Evolutionary conservation across 1,284 basidiomycete species (phyloP).

Genomic region (Gomphus bonarii): DNA sequence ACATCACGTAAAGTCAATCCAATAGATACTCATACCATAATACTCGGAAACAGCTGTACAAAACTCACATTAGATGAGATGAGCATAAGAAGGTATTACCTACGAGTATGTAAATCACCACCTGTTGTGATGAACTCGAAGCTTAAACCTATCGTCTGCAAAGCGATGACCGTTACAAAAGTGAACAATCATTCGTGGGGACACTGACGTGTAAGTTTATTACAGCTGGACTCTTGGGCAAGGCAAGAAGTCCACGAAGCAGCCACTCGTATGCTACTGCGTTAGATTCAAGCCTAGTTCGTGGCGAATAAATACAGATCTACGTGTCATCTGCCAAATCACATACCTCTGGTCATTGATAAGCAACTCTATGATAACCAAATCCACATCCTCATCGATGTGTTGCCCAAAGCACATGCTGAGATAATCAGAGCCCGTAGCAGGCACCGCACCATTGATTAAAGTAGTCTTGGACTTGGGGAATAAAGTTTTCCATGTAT

Average conservation of each 20-base stretch:
- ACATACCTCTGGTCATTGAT: conserved; percentile 15
- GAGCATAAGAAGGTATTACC: not conserved
- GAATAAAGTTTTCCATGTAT: conserved; percentile 13
- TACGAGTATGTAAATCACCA: conserved; percentile 15
- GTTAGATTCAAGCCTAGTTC: conserved; percentile 10
- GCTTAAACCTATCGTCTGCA: conserved; percentile 11
- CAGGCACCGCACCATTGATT: conserved; percentile 15
- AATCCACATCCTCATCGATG: conserved; percentile 14
- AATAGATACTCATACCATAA: conserved; percentile 10
- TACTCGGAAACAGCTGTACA: conserved; percentile 13
- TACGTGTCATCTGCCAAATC: not conserved
- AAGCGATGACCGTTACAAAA: not conserved
- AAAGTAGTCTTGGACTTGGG: conserved; percentile 8
- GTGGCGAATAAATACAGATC: not conserved
- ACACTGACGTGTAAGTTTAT: conserved; percentile 13
- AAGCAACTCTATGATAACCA: conserved; percentile 15
- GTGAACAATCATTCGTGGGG: not conserved
- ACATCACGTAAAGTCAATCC: not conserved
- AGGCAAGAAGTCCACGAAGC: conserved; percentile 11
- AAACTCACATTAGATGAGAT: not conserved
- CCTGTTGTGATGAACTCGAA: conserved; percentile 14
- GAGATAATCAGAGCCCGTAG: conserved; percentile 14
- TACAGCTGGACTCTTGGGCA: conserved; percentile 15
- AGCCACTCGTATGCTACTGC: conserved; percentile 14
- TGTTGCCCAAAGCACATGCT: conserved; percentile 15